Base-by-base conservation (phyloP, 108 stramenopile species). In the Cyclotella kingstonii region DNA sequence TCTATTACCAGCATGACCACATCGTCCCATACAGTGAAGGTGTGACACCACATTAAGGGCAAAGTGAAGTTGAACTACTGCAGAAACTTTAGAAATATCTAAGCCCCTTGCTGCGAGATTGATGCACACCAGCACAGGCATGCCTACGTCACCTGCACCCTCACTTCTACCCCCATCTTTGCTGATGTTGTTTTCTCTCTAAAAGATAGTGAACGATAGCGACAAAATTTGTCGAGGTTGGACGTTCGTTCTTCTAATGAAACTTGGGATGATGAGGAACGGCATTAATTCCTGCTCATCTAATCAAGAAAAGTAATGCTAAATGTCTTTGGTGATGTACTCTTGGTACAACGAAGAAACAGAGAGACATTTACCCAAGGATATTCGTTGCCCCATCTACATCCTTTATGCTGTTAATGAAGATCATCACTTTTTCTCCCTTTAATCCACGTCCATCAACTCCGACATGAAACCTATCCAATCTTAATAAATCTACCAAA, bases 21-120 rank as follows among this genome's bases (percentile, higher is more conserved):
- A 96, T 21, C 98, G 88, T 14, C 99, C 99, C 78, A 98, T 96
- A 2, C 99, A 86, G 75, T 99, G 99, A 34, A 99, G 86, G 81
- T 99, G 97, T 15, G 96, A 79, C 15, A 95, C 95, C 27, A 95
- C 93, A 50, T 97, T 93, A 4, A 82, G 76, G 8, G 99, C 96
- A 73, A 98, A 97, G 60, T 98, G 96, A 35, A 94, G 76, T 60
- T 99, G 97, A 18, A 99, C 93, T 3, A 99, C 95, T 10, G 87
- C 90, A 28, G 86, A 91, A 10, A 98, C 96, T 28, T 89, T 96
- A n/a, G 93, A 89, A 29, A 99, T 87, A 46, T 99, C 98, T 35
- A 99, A 78, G 15, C 99, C 98, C 12, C 99, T 80, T 14, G 91
- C 86, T 3, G 97, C 99, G 46, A 98, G 65, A 61, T 99, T 98